A percentile compares a stretch with the other conserved stretches of the same genome.
phyloP scores from a whole-genome alignment of 2,329 filamentous ascomycete species.

The Xylariales sp. region DNA sequence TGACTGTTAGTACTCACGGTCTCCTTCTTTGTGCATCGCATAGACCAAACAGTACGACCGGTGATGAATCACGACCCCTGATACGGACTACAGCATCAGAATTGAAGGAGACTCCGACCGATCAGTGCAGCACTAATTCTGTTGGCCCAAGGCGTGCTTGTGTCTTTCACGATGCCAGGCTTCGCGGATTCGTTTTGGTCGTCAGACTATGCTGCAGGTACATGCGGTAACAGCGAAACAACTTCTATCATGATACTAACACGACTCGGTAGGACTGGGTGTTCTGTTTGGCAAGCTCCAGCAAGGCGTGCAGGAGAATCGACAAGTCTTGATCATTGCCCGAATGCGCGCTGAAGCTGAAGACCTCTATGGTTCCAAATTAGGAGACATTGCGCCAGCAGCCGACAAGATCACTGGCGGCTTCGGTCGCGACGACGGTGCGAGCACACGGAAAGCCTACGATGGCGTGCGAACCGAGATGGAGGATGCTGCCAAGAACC shows the following conservation, averaged over 20 bases:
- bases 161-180: constrained; percentile 59
- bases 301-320: constrained; percentile 91
- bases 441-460: constrained; percentile 94
- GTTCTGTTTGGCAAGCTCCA: constrained; percentile 96
- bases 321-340: constrained; percentile 86
- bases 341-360: constrained; percentile 94
- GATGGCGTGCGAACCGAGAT: constrained; percentile 91
- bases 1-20: constrained; percentile 4
- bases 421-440: constrained; percentile 88
- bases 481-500: constrained; percentile 82
- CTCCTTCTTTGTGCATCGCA: constrained; percentile 5
- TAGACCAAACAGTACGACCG: constrained; percentile 3
- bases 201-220: constrained; percentile 90
- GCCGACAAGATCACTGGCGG: constrained; percentile 80
- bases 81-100: no score
- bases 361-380: constrained; percentile 75
- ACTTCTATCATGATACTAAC: neutral
- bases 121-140: no score
- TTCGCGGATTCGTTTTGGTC: constrained; percentile 99
- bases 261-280: constrained; percentile 59
- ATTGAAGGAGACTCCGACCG: no score
- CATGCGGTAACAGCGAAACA: constrained; percentile 22
- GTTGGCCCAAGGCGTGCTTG: neutral
- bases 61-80: constrained; percentile 9
- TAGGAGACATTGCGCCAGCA: constrained; percentile 75